phyloP scores from a whole-genome alignment of 208 protist genomes.

The Cochliopodium minus region DNA sequence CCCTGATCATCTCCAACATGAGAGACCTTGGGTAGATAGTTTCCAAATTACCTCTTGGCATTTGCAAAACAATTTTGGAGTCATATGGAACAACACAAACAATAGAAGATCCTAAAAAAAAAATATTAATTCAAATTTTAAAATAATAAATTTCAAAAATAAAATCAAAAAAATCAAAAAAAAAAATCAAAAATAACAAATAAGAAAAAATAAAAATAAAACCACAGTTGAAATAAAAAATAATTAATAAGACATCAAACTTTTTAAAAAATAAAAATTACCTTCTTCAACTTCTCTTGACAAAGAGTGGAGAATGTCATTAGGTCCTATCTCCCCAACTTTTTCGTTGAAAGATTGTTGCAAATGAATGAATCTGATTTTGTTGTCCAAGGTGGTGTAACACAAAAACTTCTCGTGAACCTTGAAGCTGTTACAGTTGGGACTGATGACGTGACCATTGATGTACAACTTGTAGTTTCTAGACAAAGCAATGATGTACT shows the following conservation, averaged over 20 bases:
- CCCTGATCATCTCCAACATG: not conserved
- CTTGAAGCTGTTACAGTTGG: not conserved
- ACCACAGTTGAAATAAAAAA: too few relatives aligned
- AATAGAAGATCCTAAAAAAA: too few relatives aligned
- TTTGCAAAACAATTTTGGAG: slow-evolving; percentile 11
- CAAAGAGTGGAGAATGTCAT: too few relatives aligned
- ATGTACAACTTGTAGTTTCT: not conserved
- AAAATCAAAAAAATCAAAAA: too few relatives aligned
- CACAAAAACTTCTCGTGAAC: not conserved
- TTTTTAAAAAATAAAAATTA: too few relatives aligned
- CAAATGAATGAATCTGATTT: not conserved
- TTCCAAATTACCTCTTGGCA: slow-evolving; percentile 21
- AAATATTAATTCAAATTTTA: too few relatives aligned
- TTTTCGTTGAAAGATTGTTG: not conserved
- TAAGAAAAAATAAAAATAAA: too few relatives aligned
- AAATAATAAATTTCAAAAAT: too few relatives aligned
- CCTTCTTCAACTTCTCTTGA: slow-evolving; percentile 10
- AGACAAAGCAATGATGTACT: not conserved
- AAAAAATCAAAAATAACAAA: too few relatives aligned
- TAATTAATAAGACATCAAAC: too few relatives aligned
- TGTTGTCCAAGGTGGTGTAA: slow-evolving; percentile 1
- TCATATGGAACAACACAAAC: slow-evolving; percentile 2
- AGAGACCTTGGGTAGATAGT: slow-evolving; percentile 11
- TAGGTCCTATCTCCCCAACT: not conserved
- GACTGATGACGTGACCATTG: not conserved